Base-by-base conservation (phyloP, 768 basidiomycete species). In the Epithele typhae region DNA sequence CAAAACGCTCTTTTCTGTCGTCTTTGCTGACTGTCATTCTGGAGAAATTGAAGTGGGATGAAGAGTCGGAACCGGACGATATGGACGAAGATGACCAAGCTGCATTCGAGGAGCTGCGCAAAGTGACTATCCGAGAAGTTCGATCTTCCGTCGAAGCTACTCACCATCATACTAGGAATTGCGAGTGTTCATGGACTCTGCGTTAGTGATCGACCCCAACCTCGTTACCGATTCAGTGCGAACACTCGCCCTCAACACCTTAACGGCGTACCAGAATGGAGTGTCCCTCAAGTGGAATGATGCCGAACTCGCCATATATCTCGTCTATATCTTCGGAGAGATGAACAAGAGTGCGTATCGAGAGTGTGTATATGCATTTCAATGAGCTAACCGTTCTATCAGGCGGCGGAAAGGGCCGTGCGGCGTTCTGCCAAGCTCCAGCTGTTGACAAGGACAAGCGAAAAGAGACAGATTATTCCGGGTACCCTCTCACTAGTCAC, bases 321-420 rank as follows among this genome's bases (percentile, higher is more conserved):
- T 98, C 21, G 82, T 97, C 9, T 97, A 83, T 60, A 87, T 95
- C 25, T 98, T 90, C 58, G 95, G 95, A 35, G 93, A 96, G 63
- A 81, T 95, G 55, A 83, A 81, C 64, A 95, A 92, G 73, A 80
- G 94, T 92, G 48, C 42, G 84, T 61, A 40, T n/a, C n/a, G n/a
- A 33, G 33, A 5, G 7, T 27, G 19, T 6, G 8, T 23, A 7
- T 34, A 19, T 41, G 39, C 4, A 30, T 5, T 12, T 6, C 17
- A 19, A 12, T 14, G 14, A n/a, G 24, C 3, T 2, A 23, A 12
- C 18, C 18, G n/a, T 45, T 2, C 35, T 44, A n/a, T 15, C 47
- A 87, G 82, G 74, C 62, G 84, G 82, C 33, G 82, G 78, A 2
- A 90, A 87, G 62, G 92, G 93, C 9, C 83, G 88, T 11, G 77